phyloP scores from a whole-genome alignment of 2,329 filamentous ascomycete species.

The Penicillium psychrosexuale region DNA sequence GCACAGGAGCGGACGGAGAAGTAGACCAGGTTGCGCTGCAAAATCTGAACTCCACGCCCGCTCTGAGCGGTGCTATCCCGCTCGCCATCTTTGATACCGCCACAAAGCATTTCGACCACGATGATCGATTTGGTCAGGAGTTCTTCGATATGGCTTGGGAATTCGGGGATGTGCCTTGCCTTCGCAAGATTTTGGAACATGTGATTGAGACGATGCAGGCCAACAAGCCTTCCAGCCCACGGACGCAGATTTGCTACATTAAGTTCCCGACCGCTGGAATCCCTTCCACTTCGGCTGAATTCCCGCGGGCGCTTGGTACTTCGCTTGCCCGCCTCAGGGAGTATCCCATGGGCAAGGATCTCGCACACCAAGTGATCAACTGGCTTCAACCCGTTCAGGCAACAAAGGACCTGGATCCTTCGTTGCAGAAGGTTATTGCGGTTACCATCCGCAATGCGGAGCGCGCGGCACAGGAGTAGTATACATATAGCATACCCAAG shows the following conservation, averaged over 20 bases:
- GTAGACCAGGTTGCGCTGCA: conserved; percentile 58
- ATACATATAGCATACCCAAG: conserved; percentile 13
- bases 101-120: conserved; percentile 71
- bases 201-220: conserved; percentile 63
- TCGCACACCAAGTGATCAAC: conserved; percentile 49
- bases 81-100: conserved; percentile 87
- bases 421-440: conserved; percentile 52
- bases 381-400: conserved; percentile 50
- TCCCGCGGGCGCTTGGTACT: conserved; percentile 67
- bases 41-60: conserved; percentile 68
- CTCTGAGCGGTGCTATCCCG: conserved; percentile 88
- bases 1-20: conserved; percentile 51
- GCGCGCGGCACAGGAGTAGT: conserved; percentile 25
- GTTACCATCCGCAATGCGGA: conserved; percentile 39
- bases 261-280: conserved; percentile 67
- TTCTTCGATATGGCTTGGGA: conserved; percentile 78
- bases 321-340: conserved; percentile 62
- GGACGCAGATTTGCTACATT: conserved; percentile 68
- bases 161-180: conserved; percentile 65
- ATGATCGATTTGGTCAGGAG: conserved; percentile 61
- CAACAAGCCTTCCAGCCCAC: conserved; percentile 58
- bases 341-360: conserved; percentile 39
- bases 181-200: conserved; percentile 67
- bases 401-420: conserved; percentile 50
- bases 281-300: conserved; percentile 61